Conservation (phyloP, 2,329 filamentous ascomycete genomes). For the Zymoseptoria tritici region DNA sequence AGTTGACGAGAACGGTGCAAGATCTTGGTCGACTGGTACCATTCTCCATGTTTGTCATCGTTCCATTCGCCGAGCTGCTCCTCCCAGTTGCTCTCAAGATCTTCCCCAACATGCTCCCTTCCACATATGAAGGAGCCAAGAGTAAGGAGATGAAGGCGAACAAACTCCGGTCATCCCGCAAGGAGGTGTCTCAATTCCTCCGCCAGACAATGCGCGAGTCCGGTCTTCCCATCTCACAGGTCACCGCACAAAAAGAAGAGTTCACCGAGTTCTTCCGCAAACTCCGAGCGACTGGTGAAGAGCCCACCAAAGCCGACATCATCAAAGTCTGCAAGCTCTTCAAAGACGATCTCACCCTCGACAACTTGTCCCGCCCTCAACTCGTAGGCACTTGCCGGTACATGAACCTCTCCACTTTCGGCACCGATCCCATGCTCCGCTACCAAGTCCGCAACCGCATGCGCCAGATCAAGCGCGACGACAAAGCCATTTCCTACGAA, state of each 20-base stretch:
- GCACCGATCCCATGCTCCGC: conserved; percentile 93
- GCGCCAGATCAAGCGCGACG: conserved; percentile 98
- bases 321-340: conserved; percentile 99
- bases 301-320: conserved; percentile 79
- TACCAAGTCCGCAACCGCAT: conserved; percentile 97
- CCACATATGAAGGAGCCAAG: conserved; percentile 89
- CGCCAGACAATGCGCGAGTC: conserved; percentile 84
- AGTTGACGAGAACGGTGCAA: conserved; percentile 85
- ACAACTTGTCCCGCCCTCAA: conserved; percentile 93
- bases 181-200: conserved; percentile 87
- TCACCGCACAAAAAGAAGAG: conserved; percentile 83
- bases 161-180: conserved; percentile 73
- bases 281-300: conserved; percentile 80
- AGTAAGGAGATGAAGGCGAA: conserved; percentile 84
- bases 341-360: conserved; percentile 92
- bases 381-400: conserved; percentile 97
- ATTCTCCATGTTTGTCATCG: conserved; percentile 94
- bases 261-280: conserved; percentile 98
- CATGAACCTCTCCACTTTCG: conserved; percentile 95
- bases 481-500: conserved; percentile 88
- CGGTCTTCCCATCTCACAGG: conserved; percentile 77
- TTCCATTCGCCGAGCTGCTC: conserved; percentile 89
- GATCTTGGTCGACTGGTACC: conserved; percentile 88
- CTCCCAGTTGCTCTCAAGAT: conserved; percentile 85
- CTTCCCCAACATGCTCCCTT: conserved; percentile 95